Percentiles rank a stretch among this genome's conserved stretches.
phyloP scores from a whole-genome alignment of 768 basidiomycete species.

The Leccinellum luteum region DNA sequence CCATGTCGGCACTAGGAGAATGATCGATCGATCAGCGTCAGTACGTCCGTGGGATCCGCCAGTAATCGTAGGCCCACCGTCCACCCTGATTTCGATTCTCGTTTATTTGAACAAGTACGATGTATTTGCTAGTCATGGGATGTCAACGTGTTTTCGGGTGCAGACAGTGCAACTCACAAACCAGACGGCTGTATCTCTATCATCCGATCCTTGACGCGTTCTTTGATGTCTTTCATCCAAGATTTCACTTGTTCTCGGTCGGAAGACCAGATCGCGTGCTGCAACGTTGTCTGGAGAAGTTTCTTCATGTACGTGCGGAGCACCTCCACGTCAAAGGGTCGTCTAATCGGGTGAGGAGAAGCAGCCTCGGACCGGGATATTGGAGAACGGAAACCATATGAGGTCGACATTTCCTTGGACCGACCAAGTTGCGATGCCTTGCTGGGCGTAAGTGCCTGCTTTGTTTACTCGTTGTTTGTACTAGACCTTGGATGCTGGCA shows the following conservation, averaged over 20 bases:
- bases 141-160: conserved; percentile 14
- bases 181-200: conserved; percentile 76
- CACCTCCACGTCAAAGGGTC: conserved; percentile 66
- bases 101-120: conserved; percentile 80
- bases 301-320: conserved; percentile 82
- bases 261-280: conserved; percentile 60
- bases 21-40: background rate
- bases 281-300: conserved; percentile 67
- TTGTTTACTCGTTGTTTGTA: conserved; percentile 30
- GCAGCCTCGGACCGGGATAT: conserved; percentile 60
- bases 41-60: conserved; percentile 2
- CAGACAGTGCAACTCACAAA: conserved; percentile 55
- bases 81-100: conserved; percentile 86
- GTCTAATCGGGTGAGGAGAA: conserved; percentile 45
- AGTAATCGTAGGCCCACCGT: conserved; percentile 47
- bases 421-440: background rate
- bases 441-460: background rate
- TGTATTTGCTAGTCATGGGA: conserved; percentile 63
- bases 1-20: conserved; percentile 65
- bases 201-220: conserved; percentile 85
- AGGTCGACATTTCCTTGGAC: conserved; percentile 23
- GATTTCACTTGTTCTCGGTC: conserved; percentile 68
- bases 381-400: conserved; percentile 54
- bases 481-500: background rate
- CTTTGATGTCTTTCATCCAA: conserved; percentile 84